Evolutionary conservation across 1,139 yeast genomes (phyloP).

Genomic region (Diutina scorzettiae): DNA sequence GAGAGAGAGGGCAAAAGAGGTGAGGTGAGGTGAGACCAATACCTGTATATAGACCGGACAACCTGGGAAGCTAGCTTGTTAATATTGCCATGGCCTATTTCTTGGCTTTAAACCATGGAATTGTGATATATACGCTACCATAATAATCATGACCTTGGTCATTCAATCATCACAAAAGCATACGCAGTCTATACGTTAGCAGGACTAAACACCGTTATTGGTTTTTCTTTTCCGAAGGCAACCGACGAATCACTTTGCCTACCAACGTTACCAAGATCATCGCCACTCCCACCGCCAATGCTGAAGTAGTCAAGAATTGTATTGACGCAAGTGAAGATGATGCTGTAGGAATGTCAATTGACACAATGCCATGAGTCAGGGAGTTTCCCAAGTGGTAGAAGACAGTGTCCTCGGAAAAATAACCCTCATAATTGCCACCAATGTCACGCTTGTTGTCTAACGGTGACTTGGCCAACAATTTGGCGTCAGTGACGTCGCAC

Average conservation of each 20-base stretch:
- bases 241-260: not conserved
- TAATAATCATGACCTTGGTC: no score
- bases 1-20: no score
- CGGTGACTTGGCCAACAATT: slow-evolving; percentile 23
- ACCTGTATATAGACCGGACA: no score
- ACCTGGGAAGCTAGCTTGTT: no score
- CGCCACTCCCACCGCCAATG: not conserved
- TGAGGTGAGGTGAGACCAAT: no score
- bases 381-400: slow-evolving; percentile 21
- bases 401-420: slow-evolving; percentile 30
- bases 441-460: slow-evolving; percentile 19
- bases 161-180: no score
- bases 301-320: not conserved
- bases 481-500: slow-evolving; percentile 12
- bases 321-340: not conserved
- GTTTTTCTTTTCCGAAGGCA: no score
- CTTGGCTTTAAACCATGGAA: no score
- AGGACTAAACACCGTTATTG: no score
- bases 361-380: not conserved
- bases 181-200: no score
- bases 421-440: slow-evolving; percentile 27
- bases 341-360: not conserved
- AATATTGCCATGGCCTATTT: no score
- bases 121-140: no score
- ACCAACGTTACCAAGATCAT: not conserved